Evolutionary conservation across 345 rosid species (phyloP).

Genomic region (Salix koriyanagi): DNA sequence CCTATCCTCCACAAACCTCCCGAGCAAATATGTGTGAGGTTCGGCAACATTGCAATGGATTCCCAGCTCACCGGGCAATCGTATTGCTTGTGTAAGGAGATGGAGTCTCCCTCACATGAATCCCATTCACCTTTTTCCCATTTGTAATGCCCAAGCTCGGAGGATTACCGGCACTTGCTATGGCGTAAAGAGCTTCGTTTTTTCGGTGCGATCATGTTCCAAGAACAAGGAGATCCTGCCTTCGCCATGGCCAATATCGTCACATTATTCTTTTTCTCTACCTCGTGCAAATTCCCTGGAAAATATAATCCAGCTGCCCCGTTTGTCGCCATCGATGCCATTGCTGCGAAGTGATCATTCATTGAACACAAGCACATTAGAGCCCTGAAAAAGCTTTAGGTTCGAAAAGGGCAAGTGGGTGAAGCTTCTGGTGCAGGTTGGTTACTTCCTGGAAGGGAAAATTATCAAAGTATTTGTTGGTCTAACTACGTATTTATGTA

Average conservation of each 20-base stretch:
- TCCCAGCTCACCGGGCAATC: not conserved
- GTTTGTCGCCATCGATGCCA: conserved; percentile 26
- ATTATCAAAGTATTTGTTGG: conserved; percentile 11
- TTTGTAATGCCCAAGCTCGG: conserved; percentile 16
- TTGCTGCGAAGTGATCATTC: not conserved
- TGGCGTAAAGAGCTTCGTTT: not conserved
- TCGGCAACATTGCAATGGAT: conserved; percentile 10
- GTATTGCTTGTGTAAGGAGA: not conserved
- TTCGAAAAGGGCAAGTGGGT: not conserved
- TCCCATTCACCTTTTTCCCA: conserved; percentile 32
- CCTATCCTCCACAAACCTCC: conserved; percentile 15
- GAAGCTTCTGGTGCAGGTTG: not conserved
- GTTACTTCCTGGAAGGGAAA: not conserved
- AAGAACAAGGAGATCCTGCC: conserved; percentile 3
- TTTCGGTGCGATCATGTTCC: conserved; percentile 1
- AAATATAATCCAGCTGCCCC: not conserved
- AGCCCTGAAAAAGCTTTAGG: not conserved
- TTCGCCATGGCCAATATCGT: not conserved
- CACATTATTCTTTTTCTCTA: not conserved
- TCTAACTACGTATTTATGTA: conserved; percentile 16
- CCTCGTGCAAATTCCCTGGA: not conserved
- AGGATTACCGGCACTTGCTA: conserved; percentile 13
- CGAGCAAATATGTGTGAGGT: conserved; percentile 25
- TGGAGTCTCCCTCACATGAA: conserved; percentile 9
- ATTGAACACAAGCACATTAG: not conserved